A percentile compares a stretch with the other conserved stretches of the same genome.
These are phyloP conservation scores for Leishmania mexicana DNA, from an alignment of 208 protist genomes.

Conservation along the genomic window DNA sequence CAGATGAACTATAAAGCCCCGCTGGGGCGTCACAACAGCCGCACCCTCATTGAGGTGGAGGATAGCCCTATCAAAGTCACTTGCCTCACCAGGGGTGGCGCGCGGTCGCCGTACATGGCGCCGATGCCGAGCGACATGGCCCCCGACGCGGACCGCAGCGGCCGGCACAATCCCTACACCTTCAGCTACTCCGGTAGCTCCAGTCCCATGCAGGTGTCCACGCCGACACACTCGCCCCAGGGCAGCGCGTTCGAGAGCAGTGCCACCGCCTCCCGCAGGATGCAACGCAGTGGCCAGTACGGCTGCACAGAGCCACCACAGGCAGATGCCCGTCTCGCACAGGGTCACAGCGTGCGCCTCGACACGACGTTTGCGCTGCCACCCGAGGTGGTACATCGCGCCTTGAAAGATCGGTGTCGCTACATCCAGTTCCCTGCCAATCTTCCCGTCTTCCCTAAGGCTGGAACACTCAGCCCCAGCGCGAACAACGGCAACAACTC, in stretches of 20 bases:
- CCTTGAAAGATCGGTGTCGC: slow-evolving; percentile 64
- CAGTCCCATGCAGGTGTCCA: slow-evolving; percentile 38
- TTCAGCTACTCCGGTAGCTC: slow-evolving; percentile 52
- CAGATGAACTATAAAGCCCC: slow-evolving; percentile 41
- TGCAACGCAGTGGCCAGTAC: not conserved
- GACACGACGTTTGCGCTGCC: slow-evolving; percentile 45
- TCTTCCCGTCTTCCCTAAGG: slow-evolving; percentile 24
- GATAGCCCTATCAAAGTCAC: slow-evolving; percentile 64
- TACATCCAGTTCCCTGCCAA: slow-evolving; percentile 69
- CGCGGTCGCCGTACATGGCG: slow-evolving; percentile 49
- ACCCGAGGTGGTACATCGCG: slow-evolving; percentile 58
- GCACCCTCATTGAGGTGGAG: slow-evolving; percentile 37
- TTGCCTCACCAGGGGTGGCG: slow-evolving; percentile 45
- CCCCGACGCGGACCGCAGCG: slow-evolving; percentile 27
- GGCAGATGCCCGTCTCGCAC: slow-evolving; percentile 15
- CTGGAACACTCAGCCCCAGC: slow-evolving; percentile 4
- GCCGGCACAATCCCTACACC: slow-evolving; percentile 41
- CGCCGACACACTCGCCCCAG: slow-evolving; percentile 32
- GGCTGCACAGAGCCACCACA: slow-evolving; percentile 2
- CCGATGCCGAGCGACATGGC: slow-evolving; percentile 21
- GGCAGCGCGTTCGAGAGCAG: slow-evolving; percentile 6
- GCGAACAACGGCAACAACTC: slow-evolving; percentile 2
- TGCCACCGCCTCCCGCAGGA: no score
- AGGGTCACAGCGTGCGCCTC: slow-evolving; percentile 24
- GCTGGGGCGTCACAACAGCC: slow-evolving; percentile 36